Conservation (phyloP, 2,329 filamentous ascomycete genomes). For the Pleochaeta shiraiana region DNA sequence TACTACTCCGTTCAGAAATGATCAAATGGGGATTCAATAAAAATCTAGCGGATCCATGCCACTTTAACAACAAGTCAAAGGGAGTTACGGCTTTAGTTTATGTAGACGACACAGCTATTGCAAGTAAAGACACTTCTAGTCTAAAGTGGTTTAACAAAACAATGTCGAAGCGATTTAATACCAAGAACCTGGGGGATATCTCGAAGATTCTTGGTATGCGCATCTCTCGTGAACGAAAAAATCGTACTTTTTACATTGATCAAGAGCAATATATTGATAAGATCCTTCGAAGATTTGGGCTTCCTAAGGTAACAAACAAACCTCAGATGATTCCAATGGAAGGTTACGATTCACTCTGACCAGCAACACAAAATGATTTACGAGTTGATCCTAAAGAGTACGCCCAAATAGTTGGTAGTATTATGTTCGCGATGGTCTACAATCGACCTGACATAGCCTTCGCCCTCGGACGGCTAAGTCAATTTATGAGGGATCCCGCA, state of each 20-base stretch:
- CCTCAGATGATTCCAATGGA: neutral
- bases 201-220: conserved; percentile 2
- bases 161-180: neutral
- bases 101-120: neutral
- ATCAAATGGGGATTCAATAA: neutral
- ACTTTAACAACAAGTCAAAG: neutral
- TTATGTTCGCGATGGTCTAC: conserved; percentile 4
- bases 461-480: neutral
- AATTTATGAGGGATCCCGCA: conserved; percentile 2
- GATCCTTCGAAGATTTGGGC: conserved; percentile 1
- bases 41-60: neutral
- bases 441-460: conserved; percentile 3
- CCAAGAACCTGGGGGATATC: conserved; percentile 2
- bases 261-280: conserved; percentile 2
- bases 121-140: neutral
- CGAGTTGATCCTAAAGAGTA: neutral
- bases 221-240: neutral
- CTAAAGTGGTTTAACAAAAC: neutral
- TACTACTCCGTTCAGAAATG: neutral
- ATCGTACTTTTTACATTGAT: neutral
- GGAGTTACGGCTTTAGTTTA: neutral
- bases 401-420: neutral
- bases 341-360: neutral
- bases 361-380: neutral
- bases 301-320: neutral